Base-by-base conservation (phyloP, 2,329 filamentous ascomycete species). In the Xylariaceae sp. region DNA sequence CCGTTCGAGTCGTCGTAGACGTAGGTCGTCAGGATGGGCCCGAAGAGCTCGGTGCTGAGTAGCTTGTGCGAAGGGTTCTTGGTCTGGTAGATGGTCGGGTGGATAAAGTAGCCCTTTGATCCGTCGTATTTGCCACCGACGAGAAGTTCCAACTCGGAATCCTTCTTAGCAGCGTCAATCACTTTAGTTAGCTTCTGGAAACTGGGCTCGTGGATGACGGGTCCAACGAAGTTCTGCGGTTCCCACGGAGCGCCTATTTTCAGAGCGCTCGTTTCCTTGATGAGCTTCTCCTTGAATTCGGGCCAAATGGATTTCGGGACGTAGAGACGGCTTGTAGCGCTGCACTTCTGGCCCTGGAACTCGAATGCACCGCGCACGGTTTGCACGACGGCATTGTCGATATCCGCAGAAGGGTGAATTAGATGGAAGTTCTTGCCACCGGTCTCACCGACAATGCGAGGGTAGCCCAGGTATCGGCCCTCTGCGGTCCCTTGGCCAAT, bases 391-490 rank as follows among this genome's bases (percentile, higher is more conserved):
- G 89, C 89, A 66, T 92, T 94, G 56, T 83, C 76, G 47, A 94
- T 73, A 63, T 95, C 87, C 37, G 90, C 90, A 2, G 84, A 85
- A 43, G 78, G 75, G 75, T 95, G 89, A 30, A 95, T 72, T 49
- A 95, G 73, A 71, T 95, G 90, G 79, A 92, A 95, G 78, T 95
- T 95, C 83, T 95, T 95, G 69, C 90, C 90, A 56, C 90, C 89
- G 26, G 90, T 95, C 78, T 95, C 90, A 56, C 89, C 90, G 4
- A 95, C 89, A 60, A 95, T 88, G 63, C 90, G 86, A 43, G 90
- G 91, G 73, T 96, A 97, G 64, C 87, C 85, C 59, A 79, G 78
- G 75, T 95, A 97, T 55, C 83, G 87, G 59, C 88, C 89, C 66
- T 91, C 84, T 5, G 88, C 88, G 18, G 95, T 86, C 39, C 88